Base-by-base conservation (phyloP, 2,329 filamentous ascomycete species). In the Myriangium duriaei region DNA sequence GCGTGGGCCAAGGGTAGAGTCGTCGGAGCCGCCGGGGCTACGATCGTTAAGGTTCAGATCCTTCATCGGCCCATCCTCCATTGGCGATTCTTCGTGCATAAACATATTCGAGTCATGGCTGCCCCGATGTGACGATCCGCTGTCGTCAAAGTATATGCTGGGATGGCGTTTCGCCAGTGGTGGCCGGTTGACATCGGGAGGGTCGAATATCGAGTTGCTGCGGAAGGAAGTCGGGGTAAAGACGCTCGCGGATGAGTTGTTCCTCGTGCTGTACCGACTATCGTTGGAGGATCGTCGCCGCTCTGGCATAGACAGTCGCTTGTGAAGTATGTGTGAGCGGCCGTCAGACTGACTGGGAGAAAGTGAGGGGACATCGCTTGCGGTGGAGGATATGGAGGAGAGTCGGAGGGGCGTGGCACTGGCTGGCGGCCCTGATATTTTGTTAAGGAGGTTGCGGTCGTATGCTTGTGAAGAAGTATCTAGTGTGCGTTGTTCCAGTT, bases 51-150 rank as follows among this genome's bases (percentile, higher is more conserved):
- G 64, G 45, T 71, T 63, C 39, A 73, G 55, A 38, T 68, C 58
- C 50, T 64, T 57, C 64, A 66, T 58, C 44, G 62, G 57, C 44
- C 61, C 64, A 40, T 73, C 71, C 46, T 74, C 70, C 64, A 69
- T 67, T 35, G 54, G 58, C 44, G 69, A 64, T 16, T 55, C 55
- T 13, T 72, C 69, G 35, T 59, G 57, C 3, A 64, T 60, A 48
- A 74, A 73, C 36, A 69, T 61, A 44, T 67, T 64, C 35, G 73
- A 71, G 46, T 80, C 76, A 58, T 77, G 76, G 51, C 72, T 77
- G 32, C 74, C 71, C 40, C 73, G 64, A 42, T 74, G 69, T 12
- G 36, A 39, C 11, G 71, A 72, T 32, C 64, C 59, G 46, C 62
- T 66, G 11, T 65, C 59, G 29, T 70, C 55, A 29, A 50, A 53